phyloP scores from a whole-genome alignment of 2,329 filamentous ascomycete species.

The Aspergillus costaricaensis region DNA sequence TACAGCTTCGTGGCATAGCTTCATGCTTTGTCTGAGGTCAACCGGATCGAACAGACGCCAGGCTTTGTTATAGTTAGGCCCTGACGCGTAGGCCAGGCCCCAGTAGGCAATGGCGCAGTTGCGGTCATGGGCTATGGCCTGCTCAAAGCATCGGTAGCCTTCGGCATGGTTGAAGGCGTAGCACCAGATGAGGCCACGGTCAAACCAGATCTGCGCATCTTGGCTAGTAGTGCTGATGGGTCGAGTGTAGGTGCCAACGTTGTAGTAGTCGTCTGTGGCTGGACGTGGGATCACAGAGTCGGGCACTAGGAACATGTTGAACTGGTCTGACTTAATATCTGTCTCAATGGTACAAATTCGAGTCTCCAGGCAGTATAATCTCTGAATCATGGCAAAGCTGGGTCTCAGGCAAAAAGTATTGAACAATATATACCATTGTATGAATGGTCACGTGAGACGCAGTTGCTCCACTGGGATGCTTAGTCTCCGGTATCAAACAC shows the following conservation, averaged over 20 bases:
- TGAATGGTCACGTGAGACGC: too few species aligned
- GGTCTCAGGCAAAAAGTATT: too few species aligned
- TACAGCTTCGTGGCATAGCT: constrained; percentile 47
- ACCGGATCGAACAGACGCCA: constrained; percentile 68
- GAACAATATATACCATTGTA: too few species aligned
- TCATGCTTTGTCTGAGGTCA: constrained; percentile 55
- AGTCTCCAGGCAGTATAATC: too few species aligned
- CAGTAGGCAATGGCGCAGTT: constrained; percentile 38
- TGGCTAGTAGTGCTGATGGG: constrained; percentile 32
- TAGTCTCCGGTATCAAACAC: too few species aligned
- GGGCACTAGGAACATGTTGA: too few species aligned
- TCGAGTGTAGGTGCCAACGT: constrained; percentile 40
- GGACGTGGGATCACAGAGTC: too few species aligned
- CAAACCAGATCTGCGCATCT: constrained; percentile 42
- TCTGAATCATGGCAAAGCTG: too few species aligned
- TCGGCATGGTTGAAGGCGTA: constrained; percentile 43
- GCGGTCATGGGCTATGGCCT: constrained; percentile 28
- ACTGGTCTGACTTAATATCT: too few species aligned
- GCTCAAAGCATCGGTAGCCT: constrained; percentile 32
- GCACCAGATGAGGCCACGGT: constrained; percentile 42
- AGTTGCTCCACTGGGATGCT: too few species aligned
- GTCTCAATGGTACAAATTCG: too few species aligned
- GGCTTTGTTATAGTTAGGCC: constrained; percentile 76
- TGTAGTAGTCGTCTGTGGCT: constrained; percentile 24
- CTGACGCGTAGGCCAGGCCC: constrained; percentile 60